phyloP scores from a whole-genome alignment of 306 rosid genomes.

The Cucurbita moschata region DNA sequence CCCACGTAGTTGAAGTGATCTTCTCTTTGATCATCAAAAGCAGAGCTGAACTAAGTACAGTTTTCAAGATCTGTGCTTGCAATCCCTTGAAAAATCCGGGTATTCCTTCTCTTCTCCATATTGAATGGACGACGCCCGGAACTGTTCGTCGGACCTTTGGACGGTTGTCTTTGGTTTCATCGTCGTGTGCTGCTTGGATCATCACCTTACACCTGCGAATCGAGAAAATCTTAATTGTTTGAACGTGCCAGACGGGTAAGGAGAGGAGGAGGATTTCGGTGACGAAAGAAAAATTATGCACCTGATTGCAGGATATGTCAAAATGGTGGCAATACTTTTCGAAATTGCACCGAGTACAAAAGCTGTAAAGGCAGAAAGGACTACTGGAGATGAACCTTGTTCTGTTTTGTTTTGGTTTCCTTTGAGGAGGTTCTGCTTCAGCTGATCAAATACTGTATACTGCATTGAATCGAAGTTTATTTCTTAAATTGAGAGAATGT shows the following conservation, averaged over 20 bases:
- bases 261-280: slow-evolving; percentile 7
- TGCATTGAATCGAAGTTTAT: slow-evolving; percentile 13
- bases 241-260: slow-evolving; percentile 5
- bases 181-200: slow-evolving; percentile 84
- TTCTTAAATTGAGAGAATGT: background rate
- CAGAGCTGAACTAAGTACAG: slow-evolving; percentile 88
- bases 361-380: slow-evolving; percentile 79
- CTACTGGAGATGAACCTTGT: slow-evolving; percentile 40
- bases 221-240: slow-evolving; percentile 7
- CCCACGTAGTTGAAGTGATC: slow-evolving; percentile 77
- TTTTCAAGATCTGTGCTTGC: slow-evolving; percentile 92
- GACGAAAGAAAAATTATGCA: slow-evolving; percentile 13
- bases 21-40: slow-evolving; percentile 99
- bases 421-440: slow-evolving; percentile 48
- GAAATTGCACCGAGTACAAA: slow-evolving; percentile 80
- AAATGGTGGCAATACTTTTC: slow-evolving; percentile 65
- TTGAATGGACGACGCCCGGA: slow-evolving; percentile 33
- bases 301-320: slow-evolving; percentile 98
- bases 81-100: slow-evolving; percentile 83
- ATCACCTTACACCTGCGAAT: slow-evolving; percentile 84
- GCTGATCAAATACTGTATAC: slow-evolving; percentile 97
- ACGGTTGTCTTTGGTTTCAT: slow-evolving; percentile 17
- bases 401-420: slow-evolving; percentile 18
- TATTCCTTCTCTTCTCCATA: slow-evolving; percentile 82
- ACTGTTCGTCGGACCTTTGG: slow-evolving; percentile 40